Evolutionary conservation across 176 grass and related monocot species (phyloP).

Genomic region (Guadua angustifolia): DNA sequence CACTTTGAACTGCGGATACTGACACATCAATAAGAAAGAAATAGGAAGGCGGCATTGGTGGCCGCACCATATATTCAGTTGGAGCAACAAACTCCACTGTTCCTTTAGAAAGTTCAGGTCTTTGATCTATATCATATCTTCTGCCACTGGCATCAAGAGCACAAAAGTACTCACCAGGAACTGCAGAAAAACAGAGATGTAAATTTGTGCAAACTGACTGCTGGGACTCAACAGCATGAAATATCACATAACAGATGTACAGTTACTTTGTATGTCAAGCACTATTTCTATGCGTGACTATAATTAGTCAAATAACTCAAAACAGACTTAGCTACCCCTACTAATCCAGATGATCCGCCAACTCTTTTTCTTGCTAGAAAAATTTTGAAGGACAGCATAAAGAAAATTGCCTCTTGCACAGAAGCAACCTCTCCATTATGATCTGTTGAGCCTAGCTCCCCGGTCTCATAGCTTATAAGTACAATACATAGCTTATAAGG

Average conservation of each 20-base stretch:
- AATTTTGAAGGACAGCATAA: neutral
- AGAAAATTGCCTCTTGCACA: constrained; percentile 13
- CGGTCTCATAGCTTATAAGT: neutral
- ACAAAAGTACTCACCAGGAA: constrained; percentile 90
- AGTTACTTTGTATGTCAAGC: neutral
- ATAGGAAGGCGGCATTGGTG: constrained; percentile 93
- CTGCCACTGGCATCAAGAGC: constrained; percentile 79
- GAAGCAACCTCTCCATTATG: neutral
- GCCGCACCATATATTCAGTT: constrained; percentile 98
- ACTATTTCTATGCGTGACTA: neutral
- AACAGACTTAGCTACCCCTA: neutral
- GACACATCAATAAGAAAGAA: constrained; percentile 99
- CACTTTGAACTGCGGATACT: constrained; percentile 69
- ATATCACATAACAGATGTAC: constrained; percentile 9
- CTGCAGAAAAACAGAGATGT: constrained; percentile 49
- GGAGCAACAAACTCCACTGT: constrained; percentile 97
- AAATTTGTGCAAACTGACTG: constrained; percentile 30
- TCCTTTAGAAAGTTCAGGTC: constrained; percentile 91
- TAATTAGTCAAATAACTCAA: neutral
- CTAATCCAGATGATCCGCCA: constrained; percentile 8
- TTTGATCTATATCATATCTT: constrained; percentile 86
- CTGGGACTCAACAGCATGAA: constrained; percentile 8
- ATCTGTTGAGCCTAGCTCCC: neutral
- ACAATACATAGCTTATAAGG: neutral
- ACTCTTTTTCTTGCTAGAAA: neutral